A percentile compares a stretch with the other conserved stretches of the same genome.
Conservation (phyloP, 2,329 filamentous ascomycete species). For the Tolypocladium amazonense region DNA sequence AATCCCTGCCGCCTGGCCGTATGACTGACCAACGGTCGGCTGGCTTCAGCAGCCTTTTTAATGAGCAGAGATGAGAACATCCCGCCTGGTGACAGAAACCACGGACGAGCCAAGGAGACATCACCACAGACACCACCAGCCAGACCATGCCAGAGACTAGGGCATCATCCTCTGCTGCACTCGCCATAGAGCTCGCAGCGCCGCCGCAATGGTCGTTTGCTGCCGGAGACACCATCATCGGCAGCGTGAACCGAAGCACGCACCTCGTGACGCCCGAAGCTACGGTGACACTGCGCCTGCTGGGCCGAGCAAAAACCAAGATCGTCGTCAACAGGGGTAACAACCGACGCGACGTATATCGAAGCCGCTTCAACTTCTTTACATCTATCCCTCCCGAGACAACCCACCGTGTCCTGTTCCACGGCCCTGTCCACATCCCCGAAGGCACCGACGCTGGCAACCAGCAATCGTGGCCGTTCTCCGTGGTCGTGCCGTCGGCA, state of each 20-base stretch:
- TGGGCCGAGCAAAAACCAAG: conserved; percentile 16
- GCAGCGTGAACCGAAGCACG: conserved; percentile 10
- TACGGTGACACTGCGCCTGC: conserved; percentile 10
- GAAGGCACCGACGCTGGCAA: background rate
- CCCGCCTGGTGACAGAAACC: background rate
- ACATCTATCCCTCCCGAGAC: background rate
- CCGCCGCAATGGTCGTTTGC: background rate
- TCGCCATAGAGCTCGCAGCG: conserved; percentile 1
- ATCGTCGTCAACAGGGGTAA: conserved; percentile 7
- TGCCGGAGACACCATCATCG: conserved; percentile 16
- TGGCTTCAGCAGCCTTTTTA: background rate
- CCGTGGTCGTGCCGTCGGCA: conserved; percentile 13
- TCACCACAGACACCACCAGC: background rate
- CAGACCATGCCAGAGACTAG: background rate
- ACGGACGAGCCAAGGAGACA: background rate
- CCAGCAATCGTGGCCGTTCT: conserved; percentile 16
- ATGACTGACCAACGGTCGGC: background rate
- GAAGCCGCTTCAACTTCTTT: conserved; percentile 15
- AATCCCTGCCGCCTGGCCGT: background rate
- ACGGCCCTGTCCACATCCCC: conserved; percentile 16
- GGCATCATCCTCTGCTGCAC: background rate
- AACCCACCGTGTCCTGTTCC: conserved; percentile 7
- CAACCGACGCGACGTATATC: conserved; percentile 5
- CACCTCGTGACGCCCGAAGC: conserved; percentile 11
- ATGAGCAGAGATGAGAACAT: background rate